Conservation (phyloP, 2,329 filamentous ascomycete genomes). For the Metarhizium sp. region DNA sequence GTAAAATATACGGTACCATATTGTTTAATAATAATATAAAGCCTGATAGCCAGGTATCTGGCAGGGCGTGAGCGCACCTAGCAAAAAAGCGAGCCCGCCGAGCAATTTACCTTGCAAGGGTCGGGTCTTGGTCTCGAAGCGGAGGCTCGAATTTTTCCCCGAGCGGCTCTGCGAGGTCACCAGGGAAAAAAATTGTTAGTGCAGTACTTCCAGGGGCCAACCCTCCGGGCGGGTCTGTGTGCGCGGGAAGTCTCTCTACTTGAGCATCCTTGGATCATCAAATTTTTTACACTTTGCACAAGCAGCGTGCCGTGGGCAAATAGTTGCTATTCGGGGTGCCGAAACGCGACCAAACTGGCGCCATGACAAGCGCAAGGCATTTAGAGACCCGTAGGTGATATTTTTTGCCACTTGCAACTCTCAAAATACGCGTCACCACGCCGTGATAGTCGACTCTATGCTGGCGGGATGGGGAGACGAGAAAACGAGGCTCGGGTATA, state of each 20-base stretch:
- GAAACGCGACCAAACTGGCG: background rate
- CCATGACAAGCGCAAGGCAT: background rate
- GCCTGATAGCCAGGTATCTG: too few relatives aligned
- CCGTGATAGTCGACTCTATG: background rate
- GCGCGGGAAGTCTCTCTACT: constrained; percentile 18
- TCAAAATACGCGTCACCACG: background rate
- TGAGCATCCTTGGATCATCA: constrained; percentile 19
- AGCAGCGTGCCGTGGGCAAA: background rate
- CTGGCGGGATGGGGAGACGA: background rate
- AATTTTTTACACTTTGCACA: constrained; percentile 16
- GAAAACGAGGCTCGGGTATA: constrained; percentile 5
- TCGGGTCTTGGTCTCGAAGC: background rate
- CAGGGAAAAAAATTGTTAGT: constrained; percentile 25
- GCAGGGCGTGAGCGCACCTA: too few relatives aligned
- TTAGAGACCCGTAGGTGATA: too few relatives aligned
- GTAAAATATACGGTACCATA: too few relatives aligned
- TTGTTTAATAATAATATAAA: too few relatives aligned
- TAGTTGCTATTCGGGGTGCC: background rate
- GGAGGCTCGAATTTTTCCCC: background rate
- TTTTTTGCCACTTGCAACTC: background rate
- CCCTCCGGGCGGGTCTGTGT: constrained; percentile 13
- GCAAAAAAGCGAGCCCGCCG: too few relatives aligned
- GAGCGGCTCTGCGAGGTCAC: constrained; percentile 7
- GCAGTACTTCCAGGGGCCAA: constrained; percentile 22
- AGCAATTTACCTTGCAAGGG: too few relatives aligned